Base-by-base conservation (phyloP, 2,329 filamentous ascomycete species). In the Elsinoe arachidis region DNA sequence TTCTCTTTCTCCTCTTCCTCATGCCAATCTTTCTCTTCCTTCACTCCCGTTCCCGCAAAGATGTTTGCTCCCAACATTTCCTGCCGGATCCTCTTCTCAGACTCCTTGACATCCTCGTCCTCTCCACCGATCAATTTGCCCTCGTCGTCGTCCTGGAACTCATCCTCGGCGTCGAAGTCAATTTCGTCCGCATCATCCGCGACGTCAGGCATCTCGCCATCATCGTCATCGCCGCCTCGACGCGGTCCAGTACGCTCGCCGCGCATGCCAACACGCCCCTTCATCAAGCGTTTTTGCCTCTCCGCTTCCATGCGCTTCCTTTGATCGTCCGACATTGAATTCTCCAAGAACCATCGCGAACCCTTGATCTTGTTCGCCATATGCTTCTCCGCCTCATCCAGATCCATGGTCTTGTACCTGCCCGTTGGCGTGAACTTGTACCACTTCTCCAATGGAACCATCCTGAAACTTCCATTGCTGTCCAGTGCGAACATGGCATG, bases 391-490 rank as follows among this genome's bases (percentile, higher is more conserved):
- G 88, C 89, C 68, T 96, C 86, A 61, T 96, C 91, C 10, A 91
- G 84, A 0, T 83, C 86, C 70, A 91, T 82, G 10, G 86, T 82
- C 57, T 89, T 87, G 62, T 73, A 68, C 69, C 66, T 64, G 54
- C 65, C 65, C 1, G 92, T 92, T 43, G 85, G 80, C 3, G 81
- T 85, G 68, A 96, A 95, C 57, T 84, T 87, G 74, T 99, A 99
- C 85, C 88, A 96, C 67, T 96, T 96, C 72, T 99, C 92, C 15
- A 97, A 74, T 0, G 95, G 95, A 2, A 96, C 79, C 83, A 97
- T 88, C 59, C 85, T 84, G 68, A 95, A 93, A 11, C 65, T 83
- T 1, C 78, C 78, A 9, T 83, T 80, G 37, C 84, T 80, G 34
- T 90, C 86, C 43, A 89, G 80, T 38, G 92, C 80, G 56, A 95